Conservation (phyloP, 2,329 filamentous ascomycete species). For the Knoxdaviesia capensis region DNA sequence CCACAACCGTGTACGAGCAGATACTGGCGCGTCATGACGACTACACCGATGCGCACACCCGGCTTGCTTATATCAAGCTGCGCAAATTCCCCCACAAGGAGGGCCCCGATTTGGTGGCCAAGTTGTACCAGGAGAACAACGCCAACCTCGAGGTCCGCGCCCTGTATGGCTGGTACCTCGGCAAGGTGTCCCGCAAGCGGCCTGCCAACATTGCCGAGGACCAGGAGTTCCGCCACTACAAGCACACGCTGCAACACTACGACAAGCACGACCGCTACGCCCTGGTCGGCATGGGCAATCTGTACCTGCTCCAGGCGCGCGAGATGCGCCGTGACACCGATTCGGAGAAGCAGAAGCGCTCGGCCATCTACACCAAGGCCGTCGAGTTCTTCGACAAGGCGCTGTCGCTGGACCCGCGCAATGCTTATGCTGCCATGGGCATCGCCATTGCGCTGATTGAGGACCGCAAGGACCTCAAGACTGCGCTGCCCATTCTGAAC, state of each 20-base stretch:
- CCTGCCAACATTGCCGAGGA: slow-evolving; percentile 70
- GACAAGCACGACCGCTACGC: slow-evolving; percentile 99
- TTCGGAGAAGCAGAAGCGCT: slow-evolving; percentile 75
- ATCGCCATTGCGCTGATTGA: slow-evolving; percentile 87
- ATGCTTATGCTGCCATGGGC: slow-evolving; percentile 90
- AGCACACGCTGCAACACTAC: slow-evolving; percentile 80
- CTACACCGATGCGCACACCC: slow-evolving; percentile 79
- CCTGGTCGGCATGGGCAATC: slow-evolving; percentile 88
- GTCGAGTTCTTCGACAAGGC: slow-evolving; percentile 99
- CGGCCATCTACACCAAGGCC: slow-evolving; percentile 69
- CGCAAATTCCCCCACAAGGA: slow-evolving; percentile 65
- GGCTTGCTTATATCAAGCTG: slow-evolving; percentile 78
- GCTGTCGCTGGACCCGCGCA: slow-evolving; percentile 80
- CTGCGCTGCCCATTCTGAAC: slow-evolving; percentile 69
- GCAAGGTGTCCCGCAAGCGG: slow-evolving; percentile 65
- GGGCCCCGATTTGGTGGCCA: slow-evolving; percentile 67
- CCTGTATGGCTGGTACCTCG: slow-evolving; percentile 88
- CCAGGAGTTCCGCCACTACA: slow-evolving; percentile 82
- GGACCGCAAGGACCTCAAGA: slow-evolving; percentile 75
- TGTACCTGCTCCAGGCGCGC: slow-evolving; percentile 68
- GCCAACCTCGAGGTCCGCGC: slow-evolving; percentile 80
- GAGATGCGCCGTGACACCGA: slow-evolving; percentile 91
- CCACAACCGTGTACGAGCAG: slow-evolving; percentile 72
- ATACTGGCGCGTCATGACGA: slow-evolving; percentile 69
- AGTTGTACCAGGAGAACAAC: slow-evolving; percentile 68